Conservation (phyloP, 805 yeast species). For the Sugiyamaella smithiae region DNA sequence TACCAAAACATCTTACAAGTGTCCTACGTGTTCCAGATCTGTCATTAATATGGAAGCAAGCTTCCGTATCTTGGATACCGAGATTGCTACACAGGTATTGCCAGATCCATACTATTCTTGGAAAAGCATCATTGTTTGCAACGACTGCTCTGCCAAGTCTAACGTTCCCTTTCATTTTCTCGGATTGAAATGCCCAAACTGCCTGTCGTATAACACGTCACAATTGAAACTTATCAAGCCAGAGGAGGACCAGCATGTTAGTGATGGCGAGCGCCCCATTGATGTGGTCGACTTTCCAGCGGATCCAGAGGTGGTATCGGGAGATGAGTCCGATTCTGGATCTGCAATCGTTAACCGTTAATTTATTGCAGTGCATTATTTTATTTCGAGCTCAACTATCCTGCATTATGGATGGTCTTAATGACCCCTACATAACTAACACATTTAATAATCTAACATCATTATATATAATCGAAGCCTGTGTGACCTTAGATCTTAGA, state of each 20-base stretch:
- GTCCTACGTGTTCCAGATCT: slow-evolving; percentile 87
- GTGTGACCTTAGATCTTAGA: slow-evolving; percentile 19
- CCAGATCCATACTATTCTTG: slow-evolving; percentile 78
- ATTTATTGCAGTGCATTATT: neutral
- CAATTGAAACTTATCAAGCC: slow-evolving; percentile 70
- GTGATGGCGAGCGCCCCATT: neutral
- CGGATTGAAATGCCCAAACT: slow-evolving; percentile 84
- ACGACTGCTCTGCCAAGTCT: slow-evolving; percentile 84
- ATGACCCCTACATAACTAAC: too few species aligned
- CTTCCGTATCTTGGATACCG: slow-evolving; percentile 81
- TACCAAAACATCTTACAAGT: slow-evolving; percentile 79
- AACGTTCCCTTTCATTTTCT: slow-evolving; percentile 73
- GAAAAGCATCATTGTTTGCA: slow-evolving; percentile 65
- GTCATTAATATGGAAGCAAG: slow-evolving; percentile 85
- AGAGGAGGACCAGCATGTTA: slow-evolving; percentile 43
- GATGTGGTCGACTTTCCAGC: neutral
- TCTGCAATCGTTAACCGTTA: neutral
- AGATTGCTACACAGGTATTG: slow-evolving; percentile 68
- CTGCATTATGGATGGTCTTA: too few species aligned
- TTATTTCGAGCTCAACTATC: too few species aligned
- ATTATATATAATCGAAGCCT: too few species aligned
- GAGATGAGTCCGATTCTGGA: slow-evolving; percentile 4
- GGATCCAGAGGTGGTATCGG: slow-evolving; percentile 5
- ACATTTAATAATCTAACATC: too few species aligned
- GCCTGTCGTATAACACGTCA: slow-evolving; percentile 83